phyloP scores from a whole-genome alignment of 2,329 filamentous ascomycete genomes.

The Penicillium psychrosexuale region DNA sequence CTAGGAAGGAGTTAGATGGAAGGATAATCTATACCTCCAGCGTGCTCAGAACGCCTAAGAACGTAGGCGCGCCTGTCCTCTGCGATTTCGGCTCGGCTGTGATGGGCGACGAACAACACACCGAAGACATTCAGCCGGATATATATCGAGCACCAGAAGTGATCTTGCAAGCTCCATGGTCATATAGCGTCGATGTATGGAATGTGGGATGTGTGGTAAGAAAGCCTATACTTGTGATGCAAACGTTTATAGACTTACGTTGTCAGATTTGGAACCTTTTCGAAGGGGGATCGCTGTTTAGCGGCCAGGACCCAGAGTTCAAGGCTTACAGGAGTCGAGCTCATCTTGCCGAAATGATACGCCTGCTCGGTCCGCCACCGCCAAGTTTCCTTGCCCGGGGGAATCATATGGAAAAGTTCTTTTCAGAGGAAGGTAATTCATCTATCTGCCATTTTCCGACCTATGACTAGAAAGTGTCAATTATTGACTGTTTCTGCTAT shows the following conservation, averaged over 20 bases:
- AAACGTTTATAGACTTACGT: not conserved
- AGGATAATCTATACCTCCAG: slow-evolving; percentile 46
- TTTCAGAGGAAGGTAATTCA: slow-evolving; percentile 35
- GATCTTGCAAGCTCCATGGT: slow-evolving; percentile 48
- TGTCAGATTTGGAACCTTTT: slow-evolving; percentile 51
- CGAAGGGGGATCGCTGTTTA: slow-evolving; percentile 47
- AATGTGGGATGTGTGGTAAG: slow-evolving; percentile 52
- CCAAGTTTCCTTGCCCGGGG: slow-evolving; percentile 34
- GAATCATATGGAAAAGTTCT: slow-evolving; percentile 38
- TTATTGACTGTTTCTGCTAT: not conserved
- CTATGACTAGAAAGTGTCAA: not conserved
- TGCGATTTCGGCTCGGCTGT: slow-evolving; percentile 53
- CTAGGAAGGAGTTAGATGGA: slow-evolving; percentile 44
- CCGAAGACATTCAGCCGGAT: slow-evolving; percentile 29
- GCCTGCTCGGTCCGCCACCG: slow-evolving; percentile 46
- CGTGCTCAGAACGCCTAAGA: slow-evolving; percentile 34
- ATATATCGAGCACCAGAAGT: slow-evolving; percentile 45
- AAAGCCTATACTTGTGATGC: not conserved
- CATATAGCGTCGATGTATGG: slow-evolving; percentile 52
- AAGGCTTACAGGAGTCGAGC: slow-evolving; percentile 44
- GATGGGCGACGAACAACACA: slow-evolving; percentile 33
- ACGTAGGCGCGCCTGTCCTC: slow-evolving; percentile 38
- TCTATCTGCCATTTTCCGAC: not conserved
- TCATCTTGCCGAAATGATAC: slow-evolving; percentile 50
- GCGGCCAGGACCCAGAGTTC: slow-evolving; percentile 39